Evolutionary conservation across 768 basidiomycete genomes (phyloP), one percentile per base, ranked within the genome.

Genomic region (Tylopilus balloui): DNA sequence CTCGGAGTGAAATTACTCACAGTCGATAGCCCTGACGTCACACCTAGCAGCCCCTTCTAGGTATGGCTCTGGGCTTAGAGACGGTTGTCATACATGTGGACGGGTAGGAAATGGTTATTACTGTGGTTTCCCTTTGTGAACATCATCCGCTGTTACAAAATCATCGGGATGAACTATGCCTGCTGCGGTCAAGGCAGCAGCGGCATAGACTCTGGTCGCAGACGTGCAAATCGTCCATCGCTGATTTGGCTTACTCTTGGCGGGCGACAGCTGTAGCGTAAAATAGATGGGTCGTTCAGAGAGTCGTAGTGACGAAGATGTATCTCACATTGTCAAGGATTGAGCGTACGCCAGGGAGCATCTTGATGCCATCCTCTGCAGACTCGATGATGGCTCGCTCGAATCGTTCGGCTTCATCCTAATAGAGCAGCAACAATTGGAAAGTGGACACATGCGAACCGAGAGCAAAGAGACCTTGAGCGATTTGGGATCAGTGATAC

Each of bases 161-260:
- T 81, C 77, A 31, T 86, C 83, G 4, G 88, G 86, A 12, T 76
- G 62, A n/a, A 81, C 78, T 45, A 94, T 75, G 2, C 76, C 78
- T 41, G 85, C 82, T 20, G 79, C 77, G 15, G 67, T 68, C 42
- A 95, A 74, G 10, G 92, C 91, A 25, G 81, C 75, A 2, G 75
- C 65, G 13, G 92, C 92, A 65, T 96, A 95, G 17, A 58, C 65
- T 40, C 75, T 76, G 15, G 92, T 93, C 0, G 92, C 91, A 62
- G 85, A 83, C 27, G 92, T 94, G 67, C 89, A 90, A 57, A 96
- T 86, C 0, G 89, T 84, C 90, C 91, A 96, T 23, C 74, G 73
- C 17, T 87, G 84, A 15, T 79, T 78, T 8, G 84, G 79, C 10
- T 58, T 54, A 38, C 54, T 59, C 46, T 52, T 59, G 25, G 57